Evolutionary conservation across 2,329 filamentous ascomycete genomes (phyloP), one percentile per base, ranked within the genome.

Genomic region (Remersonia thermophila): DNA sequence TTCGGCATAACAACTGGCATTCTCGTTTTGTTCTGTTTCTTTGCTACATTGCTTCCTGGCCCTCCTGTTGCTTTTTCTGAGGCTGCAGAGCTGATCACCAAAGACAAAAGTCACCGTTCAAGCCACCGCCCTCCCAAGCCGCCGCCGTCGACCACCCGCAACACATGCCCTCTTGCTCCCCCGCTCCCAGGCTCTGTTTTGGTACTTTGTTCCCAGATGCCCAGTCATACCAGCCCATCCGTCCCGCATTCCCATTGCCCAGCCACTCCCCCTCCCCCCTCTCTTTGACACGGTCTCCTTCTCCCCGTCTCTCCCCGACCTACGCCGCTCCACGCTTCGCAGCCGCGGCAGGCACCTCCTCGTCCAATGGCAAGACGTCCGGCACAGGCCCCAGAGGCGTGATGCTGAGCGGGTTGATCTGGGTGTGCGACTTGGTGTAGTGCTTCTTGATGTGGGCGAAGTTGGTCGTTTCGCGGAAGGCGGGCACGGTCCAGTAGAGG

Each of bases 401-500:
- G 53, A 98, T 93, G 27, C 67, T 64, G 33, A 65, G 58, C 12
- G 75, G 77, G 58, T 81, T 81, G 54, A 81, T 79, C 61, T 80
- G 69, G 8, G 65, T 66, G 51, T 77, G 71, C 46, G 69, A 75
- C 49, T 67, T 63, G 41, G 72, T 74, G 55, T 73, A 75, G 55
- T 79, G 75, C 57, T 66, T 80, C 73, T 93, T 95, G 65, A 96
- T 96, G 62, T 98, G 91, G 57, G 93, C 74, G 56, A 93, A 94
- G 58, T 95, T 73, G 15, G 87, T 93, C 42, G 86, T 91, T 35
- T 82, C 73, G 44, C 66, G 65, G 62, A 93, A 95, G 2, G 84
- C 85, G 0, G 76, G 66, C 16, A 76, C 57, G 47, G 80, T 79
- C 86, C 86, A 94, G 64, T 94, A 95, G 49, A 93, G 62, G 52